These are phyloP conservation scores for Stachybotrys chartarum DNA, from an alignment of 2,329 filamentous ascomycete genomes.

Conservation along the genomic window DNA sequence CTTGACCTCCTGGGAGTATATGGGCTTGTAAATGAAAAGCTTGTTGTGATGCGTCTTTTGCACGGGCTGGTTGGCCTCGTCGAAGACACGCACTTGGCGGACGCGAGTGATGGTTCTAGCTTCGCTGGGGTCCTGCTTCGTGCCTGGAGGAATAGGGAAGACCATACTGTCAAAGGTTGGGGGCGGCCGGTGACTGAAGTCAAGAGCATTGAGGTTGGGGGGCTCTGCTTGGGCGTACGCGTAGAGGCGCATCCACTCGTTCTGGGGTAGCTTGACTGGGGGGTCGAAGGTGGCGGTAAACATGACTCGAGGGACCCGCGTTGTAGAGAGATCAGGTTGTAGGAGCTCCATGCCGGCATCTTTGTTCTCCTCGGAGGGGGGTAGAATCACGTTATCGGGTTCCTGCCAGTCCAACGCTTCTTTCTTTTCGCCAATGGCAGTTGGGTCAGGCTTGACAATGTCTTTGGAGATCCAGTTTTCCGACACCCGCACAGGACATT, in stretches of 20 bases:
- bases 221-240: constrained; percentile 43
- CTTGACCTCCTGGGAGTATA: constrained; percentile 60
- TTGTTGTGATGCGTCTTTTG: constrained; percentile 46
- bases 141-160: constrained; percentile 45
- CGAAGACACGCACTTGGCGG: constrained; percentile 37
- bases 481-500: constrained; percentile 62
- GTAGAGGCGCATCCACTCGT: constrained; percentile 56
- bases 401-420: constrained; percentile 64
- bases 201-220: constrained; percentile 25
- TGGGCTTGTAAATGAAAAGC: constrained; percentile 64
- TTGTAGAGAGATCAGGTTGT: constrained; percentile 33
- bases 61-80: constrained; percentile 17
- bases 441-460: constrained; percentile 49
- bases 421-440: constrained; percentile 31
- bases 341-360: constrained; percentile 47
- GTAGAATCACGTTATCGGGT: constrained; percentile 57
- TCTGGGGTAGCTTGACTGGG: constrained; percentile 61
- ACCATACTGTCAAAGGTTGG: constrained; percentile 51
- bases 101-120: constrained; percentile 45
- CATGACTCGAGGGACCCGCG: constrained; percentile 61
- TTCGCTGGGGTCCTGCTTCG: constrained; percentile 48
- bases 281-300: constrained; percentile 72
- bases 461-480: constrained; percentile 65
- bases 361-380: constrained; percentile 35
- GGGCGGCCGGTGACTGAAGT: constrained; percentile 21